Percentiles rank a stretch among this genome's conserved stretches.
Conservation (phyloP, 176 grass and related monocot species). For the barley (Hordeum vulgare) region DNA sequence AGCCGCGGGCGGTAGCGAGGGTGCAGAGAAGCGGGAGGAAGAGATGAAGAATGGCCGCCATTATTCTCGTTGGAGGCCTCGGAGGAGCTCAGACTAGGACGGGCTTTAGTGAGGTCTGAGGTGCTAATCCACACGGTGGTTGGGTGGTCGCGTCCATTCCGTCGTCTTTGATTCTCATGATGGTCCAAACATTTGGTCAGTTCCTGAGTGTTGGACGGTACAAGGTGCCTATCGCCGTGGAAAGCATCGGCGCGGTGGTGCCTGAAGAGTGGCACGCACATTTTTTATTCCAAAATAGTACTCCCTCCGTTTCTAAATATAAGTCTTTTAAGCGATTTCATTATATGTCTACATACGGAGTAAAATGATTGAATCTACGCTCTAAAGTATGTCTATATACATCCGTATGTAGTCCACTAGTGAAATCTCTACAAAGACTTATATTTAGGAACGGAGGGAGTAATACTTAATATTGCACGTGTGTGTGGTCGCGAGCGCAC, state of each 20-base stretch:
- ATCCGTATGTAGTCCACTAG: too few species aligned
- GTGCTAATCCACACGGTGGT: neutral
- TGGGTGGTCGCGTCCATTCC: neutral
- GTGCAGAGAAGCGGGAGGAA: neutral
- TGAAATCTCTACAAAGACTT: too few species aligned
- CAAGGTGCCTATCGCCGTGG: neutral
- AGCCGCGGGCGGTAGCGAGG: neutral
- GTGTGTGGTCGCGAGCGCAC: too few species aligned
- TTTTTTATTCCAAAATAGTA: too few species aligned
- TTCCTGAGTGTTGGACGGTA: neutral
- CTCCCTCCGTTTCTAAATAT: too few species aligned
- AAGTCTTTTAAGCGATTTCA: too few species aligned
- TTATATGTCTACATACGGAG: too few species aligned
- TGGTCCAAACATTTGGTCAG: neutral
- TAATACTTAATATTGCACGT: too few species aligned
- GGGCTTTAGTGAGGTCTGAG: neutral
- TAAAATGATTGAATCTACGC: too few species aligned
- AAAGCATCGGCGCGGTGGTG: neutral
- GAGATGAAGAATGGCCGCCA: neutral
- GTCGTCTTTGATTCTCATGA: neutral
- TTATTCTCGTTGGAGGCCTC: neutral
- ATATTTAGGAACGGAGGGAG: too few species aligned
- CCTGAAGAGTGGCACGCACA: neutral
- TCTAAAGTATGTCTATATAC: too few species aligned
- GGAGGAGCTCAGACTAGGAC: neutral